Base-by-base conservation (phyloP, 140 eudicot species). In the Senecio squalidus region DNA sequence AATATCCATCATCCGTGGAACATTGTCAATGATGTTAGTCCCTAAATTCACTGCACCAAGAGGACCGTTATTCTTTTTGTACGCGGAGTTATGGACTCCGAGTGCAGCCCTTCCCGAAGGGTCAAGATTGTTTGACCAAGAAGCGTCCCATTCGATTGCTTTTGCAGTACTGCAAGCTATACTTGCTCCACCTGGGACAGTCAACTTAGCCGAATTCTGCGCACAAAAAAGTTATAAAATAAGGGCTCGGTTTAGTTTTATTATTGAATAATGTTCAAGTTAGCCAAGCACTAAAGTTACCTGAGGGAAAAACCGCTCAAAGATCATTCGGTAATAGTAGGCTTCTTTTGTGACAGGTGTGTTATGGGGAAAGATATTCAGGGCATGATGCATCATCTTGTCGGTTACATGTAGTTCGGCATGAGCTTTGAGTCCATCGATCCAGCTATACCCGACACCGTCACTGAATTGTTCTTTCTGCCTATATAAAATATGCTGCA, bases 391-490 rank as follows among this genome's bases (percentile, higher is more conserved):
- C 99, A 93, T 84, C 99, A 93, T 88, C 58, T 62, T 88, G 53
- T 88, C 83, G 2, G 86, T 75, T 84, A 91, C 99, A 51, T 93
- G 87, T 25, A 25, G 22, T 46, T 79, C 95, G 16, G 96, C 96
- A 71, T 92, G 96, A 52, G 92, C 86, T 79, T 92, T 92, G 30
- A 92, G 95, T 38, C 98, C 98, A 55, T 92, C 98, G 52, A 91
- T 91, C 96, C 98, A 92, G 68, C 98, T 92, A 47, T 92, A 87
- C 44, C 98, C 98, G 15, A 92, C 98, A 10, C 98, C 98, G 60
- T 92, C 98, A 46, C 98, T 87, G 69, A 92, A 92, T 54, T 92
- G 98, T 66, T 92, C 96, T 55, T 92, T 92, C 66, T 92, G 98
- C 69, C 98, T 61, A 33, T 92, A 87, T 64, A 92, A 65, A 60